Evolutionary conservation across 805 yeast genomes (phyloP), one percentile per base, ranked within the genome.

Genomic region (Middelhovenomyces tepae): DNA sequence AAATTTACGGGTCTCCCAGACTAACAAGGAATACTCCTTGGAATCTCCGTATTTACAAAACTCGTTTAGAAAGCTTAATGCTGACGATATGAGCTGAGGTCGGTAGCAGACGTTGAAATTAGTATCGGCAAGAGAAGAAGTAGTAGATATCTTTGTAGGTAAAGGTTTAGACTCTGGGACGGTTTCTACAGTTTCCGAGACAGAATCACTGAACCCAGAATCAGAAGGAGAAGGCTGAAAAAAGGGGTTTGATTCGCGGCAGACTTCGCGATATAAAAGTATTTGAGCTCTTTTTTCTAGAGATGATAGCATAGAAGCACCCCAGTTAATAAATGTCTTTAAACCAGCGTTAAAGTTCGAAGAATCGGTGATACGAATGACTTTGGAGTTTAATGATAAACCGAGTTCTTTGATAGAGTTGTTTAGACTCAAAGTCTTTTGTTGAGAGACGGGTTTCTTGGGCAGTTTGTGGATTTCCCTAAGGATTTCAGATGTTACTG

Each of bases 1-100:
- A 17, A 36, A 36, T 20, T 36, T 36, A n/a, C 39, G 18, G 5
- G 33, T 27, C 18, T 36, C 39, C 39, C 39, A 36, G 4, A 36
- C 36, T 21, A 26, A 32, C 14, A 16, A n/a, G 7, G 35, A 17
- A 20, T 22, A 31, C 7, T 27, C 16, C 10, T 6, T 16, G 25
- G 20, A 18, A 20, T 32, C 24, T 7, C 37, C 39, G 22, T 36
- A 36, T 6, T 15, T 18, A n/a, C 37, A 32, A 23, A 36, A 36
- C 18, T 36, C 31, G 8, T 24, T 15, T 17, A 36, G 21, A 21
- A 36, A 36, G 25, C 11, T 18, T 5, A 35, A n/a, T n/a, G n/a
- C n/a, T n/a, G n/a, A n/a, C n/a, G n/a, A n/a, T n/a, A n/a, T n/a
- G n/a, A n/a, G n/a, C n/a, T n/a, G n/a, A n/a, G n/a, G n/a, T n/a